Base-by-base conservation (phyloP, 2,329 filamentous ascomycete genomes). In the Aspergillus floridensis region DNA sequence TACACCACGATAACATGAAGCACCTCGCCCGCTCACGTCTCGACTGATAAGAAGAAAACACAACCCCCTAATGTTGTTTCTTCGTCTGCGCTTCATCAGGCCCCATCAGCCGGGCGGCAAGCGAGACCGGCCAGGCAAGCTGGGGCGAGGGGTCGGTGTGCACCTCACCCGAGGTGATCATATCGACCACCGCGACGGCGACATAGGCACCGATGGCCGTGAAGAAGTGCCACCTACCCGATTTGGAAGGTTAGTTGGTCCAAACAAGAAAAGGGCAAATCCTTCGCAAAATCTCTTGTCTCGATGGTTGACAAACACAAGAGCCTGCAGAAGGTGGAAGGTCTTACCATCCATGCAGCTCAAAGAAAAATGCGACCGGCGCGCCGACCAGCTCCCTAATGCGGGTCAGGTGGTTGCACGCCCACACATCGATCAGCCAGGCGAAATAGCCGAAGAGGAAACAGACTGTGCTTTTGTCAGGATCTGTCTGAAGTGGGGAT, bases 341-440 rank as follows among this genome's bases (percentile, higher is more conserved):
- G 51, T 62, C 72, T 26, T 70, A 79, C 77, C 77, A 79, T 63
- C 77, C 77, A 54, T 79, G 77, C 4, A 79, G 56, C 59, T 79
- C 77, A 2, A 78, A 62, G 0, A 78, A 48, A 21, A 79, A 79
- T 0, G 75, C 77, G 10, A 74, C 53, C 0, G 77, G 77, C 4
- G 76, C 32, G 0, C 77, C 77, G 41, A 77, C 62, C 0, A 61
- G 22, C 14, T 72, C 64, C 57, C 72, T 69, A 12, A 66, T 61
- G 1, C 61, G 56, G 0, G 64, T 73, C 16, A 79, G 46, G 2
- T 62, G 16, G 1, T 57, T 62, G 46, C 77, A 79, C 1, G 69
- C 68, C 56, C 66, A 77, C 2, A 71, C 70, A 19, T 79, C 77
- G 19, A 79, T 66, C 10, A 79, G 52, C 77, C 77, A 79, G 5